Evolutionary conservation across 1,284 basidiomycete species (phyloP).

Genomic region (Termitomyces sp.): DNA sequence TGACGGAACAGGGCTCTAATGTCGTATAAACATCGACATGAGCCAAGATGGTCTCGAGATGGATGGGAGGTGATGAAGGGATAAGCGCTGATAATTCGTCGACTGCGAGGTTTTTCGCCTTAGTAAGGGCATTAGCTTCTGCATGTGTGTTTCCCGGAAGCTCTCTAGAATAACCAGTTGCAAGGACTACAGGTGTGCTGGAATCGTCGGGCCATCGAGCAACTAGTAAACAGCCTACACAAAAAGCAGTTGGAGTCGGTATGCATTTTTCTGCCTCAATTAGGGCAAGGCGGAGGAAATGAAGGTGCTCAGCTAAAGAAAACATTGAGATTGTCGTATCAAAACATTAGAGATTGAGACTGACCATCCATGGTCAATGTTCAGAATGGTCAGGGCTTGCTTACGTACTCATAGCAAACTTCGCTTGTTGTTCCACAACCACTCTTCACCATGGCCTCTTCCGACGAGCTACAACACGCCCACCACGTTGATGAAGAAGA

Average conservation of each 20-base stretch:
- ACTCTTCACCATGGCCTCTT: conserved; percentile 18
- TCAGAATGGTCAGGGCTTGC: conserved; percentile 1
- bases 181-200: conserved; percentile 48
- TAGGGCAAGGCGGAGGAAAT: conserved; percentile 65
- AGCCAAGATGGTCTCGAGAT: conserved; percentile 36
- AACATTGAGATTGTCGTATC: conserved; percentile 1
- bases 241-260: conserved; percentile 82
- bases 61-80: conserved; percentile 26
- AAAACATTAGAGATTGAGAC: conserved; percentile 4
- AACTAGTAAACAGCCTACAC: conserved; percentile 87
- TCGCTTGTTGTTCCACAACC: conserved; percentile 7
- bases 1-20: conserved; percentile 92
- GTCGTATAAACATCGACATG: conserved; percentile 86
- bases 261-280: conserved; percentile 69
- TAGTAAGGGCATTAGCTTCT: conserved; percentile 89
- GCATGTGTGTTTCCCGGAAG: conserved; percentile 95
- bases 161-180: conserved; percentile 89
- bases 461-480: conserved; percentile 9
- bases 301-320: conserved; percentile 32
- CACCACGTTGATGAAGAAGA: conserved; percentile 37
- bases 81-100: conserved; percentile 42
- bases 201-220: conserved; percentile 37
- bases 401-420: conserved; percentile 19
- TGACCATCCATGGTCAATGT: conserved; percentile 11
- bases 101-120: conserved; percentile 49